Base-by-base conservation (phyloP, 306 rosid genomes). In the Ziziphus jujuba region DNA sequence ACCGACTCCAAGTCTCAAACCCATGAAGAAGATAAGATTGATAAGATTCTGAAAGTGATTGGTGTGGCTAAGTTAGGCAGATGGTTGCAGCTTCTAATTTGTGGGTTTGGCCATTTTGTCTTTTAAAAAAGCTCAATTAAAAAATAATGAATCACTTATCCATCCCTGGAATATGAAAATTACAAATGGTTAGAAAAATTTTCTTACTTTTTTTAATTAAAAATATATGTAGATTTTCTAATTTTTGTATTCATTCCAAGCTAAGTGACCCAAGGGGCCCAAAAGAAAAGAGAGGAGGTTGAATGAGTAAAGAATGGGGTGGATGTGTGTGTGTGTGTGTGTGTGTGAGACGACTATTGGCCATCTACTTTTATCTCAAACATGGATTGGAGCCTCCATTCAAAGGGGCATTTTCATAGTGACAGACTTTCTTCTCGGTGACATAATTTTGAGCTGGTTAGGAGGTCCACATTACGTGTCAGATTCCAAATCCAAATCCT, bases 41-140 rank as follows among this genome's bases (percentile, higher is more conserved):
- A 69, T 49, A 64, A 63, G 71, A 65, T 45, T 17, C 1, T n/a
- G 79, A 68, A 63, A 78, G 24, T 1, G 82, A 73, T 21, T 28
- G 69, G 2, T 31, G 38, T 0, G 69, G 59, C 45, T 31, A 10
- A n/a, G 25, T 59, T 61, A 9, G 63, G 28, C 58, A 34, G 22
- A 3, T 24, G 14, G 66, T 36, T 33, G 66, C 58, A 17, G n/a
- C 12, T 63, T 47, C 43, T 63, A 23, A 23, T 51, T 61, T 53
- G 54, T 34, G 54, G 20, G 6, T 25, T 63, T 55, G 43, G 2
- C 10, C 43, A 51, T 22, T 21, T n/a, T n/a, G n/a, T n/a, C n/a
- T n/a, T n/a, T n/a, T n/a, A n/a, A n/a, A n/a, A n/a, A n/a, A n/a
- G n/a, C n/a, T n/a, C n/a, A n/a, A n/a, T n/a, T n/a, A n/a, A 25